These are phyloP conservation scores for Cucurbita argyrosperma DNA, from an alignment of 306 rosid species.

Conservation along the genomic window DNA sequence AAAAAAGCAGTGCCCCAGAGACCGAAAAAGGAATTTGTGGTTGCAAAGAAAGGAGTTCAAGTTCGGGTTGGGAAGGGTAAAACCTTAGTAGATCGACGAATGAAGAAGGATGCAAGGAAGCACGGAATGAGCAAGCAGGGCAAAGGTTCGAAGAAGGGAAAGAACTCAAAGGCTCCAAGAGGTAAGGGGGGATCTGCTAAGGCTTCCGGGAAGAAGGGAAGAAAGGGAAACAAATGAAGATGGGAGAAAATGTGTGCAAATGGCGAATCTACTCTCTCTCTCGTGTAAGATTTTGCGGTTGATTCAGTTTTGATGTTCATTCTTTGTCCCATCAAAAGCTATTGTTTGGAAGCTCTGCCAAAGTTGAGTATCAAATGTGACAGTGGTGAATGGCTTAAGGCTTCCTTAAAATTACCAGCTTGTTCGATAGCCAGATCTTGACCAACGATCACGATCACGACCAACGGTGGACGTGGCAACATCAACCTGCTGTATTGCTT, in stretches of 20 bases:
- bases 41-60: constrained; percentile 96
- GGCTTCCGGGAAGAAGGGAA: constrained; percentile 31
- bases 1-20: constrained; percentile 55
- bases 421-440: no score
- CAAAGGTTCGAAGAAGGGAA: constrained; percentile 29
- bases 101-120: constrained; percentile 71
- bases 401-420: no score
- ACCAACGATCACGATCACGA: no score
- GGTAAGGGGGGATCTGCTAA: constrained; percentile 32
- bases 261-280: neutral
- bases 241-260: neutral
- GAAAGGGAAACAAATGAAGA: constrained; percentile 24
- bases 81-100: constrained; percentile 60
- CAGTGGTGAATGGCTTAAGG: no score
- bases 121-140: constrained; percentile 30
- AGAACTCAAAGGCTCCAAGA: constrained; percentile 27
- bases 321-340: neutral
- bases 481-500: no score
- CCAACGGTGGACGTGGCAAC: no score
- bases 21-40: constrained; percentile 77
- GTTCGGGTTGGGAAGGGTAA: constrained; percentile 64
- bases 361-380: neutral
- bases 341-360: neutral
- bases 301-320: neutral
- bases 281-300: neutral